These are phyloP conservation scores for Ballota nigra DNA, from an alignment of 257 asterid species.

Conservation along the genomic window DNA sequence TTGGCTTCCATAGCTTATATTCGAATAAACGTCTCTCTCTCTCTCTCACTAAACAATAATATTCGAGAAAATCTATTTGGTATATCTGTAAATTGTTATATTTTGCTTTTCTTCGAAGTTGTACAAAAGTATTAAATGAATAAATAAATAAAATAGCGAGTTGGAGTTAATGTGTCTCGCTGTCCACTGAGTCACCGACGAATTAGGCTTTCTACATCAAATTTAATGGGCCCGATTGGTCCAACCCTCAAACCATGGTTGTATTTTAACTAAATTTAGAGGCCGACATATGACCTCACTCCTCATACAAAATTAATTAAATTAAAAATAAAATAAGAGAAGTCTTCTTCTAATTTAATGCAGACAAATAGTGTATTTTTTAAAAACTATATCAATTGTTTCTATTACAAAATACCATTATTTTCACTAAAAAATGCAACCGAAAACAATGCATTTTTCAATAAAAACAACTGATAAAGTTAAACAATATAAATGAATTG, in stretches of 20 bases:
- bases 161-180: constrained; percentile 26
- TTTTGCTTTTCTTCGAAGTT: not conserved
- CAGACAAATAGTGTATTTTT: no score
- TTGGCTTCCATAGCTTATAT: constrained; percentile 46
- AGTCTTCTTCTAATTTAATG: no score
- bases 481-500: no score
- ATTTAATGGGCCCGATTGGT: constrained; percentile 19
- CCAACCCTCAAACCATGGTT: constrained; percentile 8
- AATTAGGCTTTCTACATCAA: constrained; percentile 14
- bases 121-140: not conserved
- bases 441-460: no score
- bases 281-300: constrained; percentile 24
- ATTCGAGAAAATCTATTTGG: not conserved
- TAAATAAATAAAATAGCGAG: not conserved
- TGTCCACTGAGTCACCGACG: constrained; percentile 38
- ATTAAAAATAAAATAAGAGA: no score
- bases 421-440: no score
- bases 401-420: no score
- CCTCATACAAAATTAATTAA: not conserved
- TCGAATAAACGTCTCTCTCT: constrained; percentile 27
- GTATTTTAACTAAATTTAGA: constrained; percentile 4
- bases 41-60: constrained; percentile 11
- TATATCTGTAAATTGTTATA: constrained; percentile 13
- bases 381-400: no score
- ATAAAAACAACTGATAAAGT: no score